Evolutionary conservation across 169 alveolate genomes (phyloP).

Genomic region (Besnoitia besnoiti): DNA sequence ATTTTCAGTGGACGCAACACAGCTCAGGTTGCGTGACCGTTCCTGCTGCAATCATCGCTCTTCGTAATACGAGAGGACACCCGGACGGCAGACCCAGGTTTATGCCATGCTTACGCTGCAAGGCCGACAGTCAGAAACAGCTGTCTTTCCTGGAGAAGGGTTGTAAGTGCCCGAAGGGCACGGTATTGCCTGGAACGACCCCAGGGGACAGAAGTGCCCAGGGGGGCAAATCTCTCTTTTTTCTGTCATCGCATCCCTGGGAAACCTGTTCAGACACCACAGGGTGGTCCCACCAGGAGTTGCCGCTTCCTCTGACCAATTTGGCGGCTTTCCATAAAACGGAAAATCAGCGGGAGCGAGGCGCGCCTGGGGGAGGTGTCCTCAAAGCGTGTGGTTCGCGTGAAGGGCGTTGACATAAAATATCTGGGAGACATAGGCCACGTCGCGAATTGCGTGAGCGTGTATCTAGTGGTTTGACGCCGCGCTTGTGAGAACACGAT

Average conservation of each 20-base stretch:
- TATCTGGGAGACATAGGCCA: too few species aligned
- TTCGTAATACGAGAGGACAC: background rate
- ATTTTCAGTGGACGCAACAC: too few species aligned
- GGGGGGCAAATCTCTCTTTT: conserved; percentile 70
- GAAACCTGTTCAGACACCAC: background rate
- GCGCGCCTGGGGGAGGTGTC: too few species aligned
- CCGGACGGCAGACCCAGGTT: background rate
- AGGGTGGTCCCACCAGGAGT: too few species aligned
- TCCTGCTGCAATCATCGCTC: background rate
- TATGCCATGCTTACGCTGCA: conserved; percentile 41
- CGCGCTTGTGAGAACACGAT: too few species aligned
- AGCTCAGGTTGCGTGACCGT: background rate
- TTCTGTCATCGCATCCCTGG: conserved; percentile 39
- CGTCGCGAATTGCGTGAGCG: too few species aligned
- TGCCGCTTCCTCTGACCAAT: too few species aligned
- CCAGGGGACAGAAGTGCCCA: conserved; percentile 68
- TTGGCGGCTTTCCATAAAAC: too few species aligned
- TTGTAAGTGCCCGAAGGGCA: conserved; percentile 77
- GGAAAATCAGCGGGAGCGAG: too few species aligned
- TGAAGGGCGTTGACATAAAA: too few species aligned
- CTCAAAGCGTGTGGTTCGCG: too few species aligned
- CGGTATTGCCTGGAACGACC: conserved; percentile 54
- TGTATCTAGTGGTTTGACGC: too few species aligned
- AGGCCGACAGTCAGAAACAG: background rate
- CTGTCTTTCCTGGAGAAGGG: conserved; percentile 52